Conservation (phyloP, 139 green algal genomes). For the Chlorella sp. region DNA sequence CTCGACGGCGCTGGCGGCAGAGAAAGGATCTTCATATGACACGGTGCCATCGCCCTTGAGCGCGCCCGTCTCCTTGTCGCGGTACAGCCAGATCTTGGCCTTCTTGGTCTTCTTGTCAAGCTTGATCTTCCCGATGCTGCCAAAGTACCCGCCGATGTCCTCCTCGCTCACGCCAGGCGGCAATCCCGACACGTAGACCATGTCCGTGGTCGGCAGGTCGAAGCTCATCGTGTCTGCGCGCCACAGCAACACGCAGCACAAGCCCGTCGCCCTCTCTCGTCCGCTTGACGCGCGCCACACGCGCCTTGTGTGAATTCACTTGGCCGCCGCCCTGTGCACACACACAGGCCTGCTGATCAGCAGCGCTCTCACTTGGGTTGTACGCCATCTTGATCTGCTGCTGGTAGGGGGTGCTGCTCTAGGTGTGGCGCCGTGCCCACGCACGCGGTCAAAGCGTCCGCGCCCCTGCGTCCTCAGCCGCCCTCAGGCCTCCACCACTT, state of each 20-base stretch:
- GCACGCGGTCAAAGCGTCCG: no score
- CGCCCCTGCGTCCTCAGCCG: no score
- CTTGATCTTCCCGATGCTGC: constrained; percentile 53
- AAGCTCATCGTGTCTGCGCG: constrained; percentile 48
- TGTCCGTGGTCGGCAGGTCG: constrained; percentile 61
- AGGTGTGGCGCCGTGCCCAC: no score
- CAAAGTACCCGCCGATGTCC: constrained; percentile 72
- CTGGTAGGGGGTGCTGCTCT: no score
- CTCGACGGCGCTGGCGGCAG: constrained; percentile 60
- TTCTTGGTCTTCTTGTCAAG: constrained; percentile 68
- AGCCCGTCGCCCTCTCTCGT: not conserved
- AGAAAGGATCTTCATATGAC: constrained; percentile 64
- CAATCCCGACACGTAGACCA: constrained; percentile 56
- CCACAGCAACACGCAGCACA: not conserved
- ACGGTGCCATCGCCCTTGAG: constrained; percentile 78
- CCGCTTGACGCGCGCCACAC: not conserved
- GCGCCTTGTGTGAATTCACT: not conserved
- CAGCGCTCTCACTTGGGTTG: constrained; percentile 20
- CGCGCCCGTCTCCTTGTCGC: constrained; percentile 62
- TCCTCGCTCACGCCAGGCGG: constrained; percentile 51
- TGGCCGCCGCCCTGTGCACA: not conserved
- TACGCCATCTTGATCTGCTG: no score
- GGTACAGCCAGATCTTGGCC: constrained; percentile 53
- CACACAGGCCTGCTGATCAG: not conserved
- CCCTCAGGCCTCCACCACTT: no score